Evolutionary conservation across 2,329 filamentous ascomycete genomes (phyloP).

Genomic region (Sordariomycetes sp.): DNA sequence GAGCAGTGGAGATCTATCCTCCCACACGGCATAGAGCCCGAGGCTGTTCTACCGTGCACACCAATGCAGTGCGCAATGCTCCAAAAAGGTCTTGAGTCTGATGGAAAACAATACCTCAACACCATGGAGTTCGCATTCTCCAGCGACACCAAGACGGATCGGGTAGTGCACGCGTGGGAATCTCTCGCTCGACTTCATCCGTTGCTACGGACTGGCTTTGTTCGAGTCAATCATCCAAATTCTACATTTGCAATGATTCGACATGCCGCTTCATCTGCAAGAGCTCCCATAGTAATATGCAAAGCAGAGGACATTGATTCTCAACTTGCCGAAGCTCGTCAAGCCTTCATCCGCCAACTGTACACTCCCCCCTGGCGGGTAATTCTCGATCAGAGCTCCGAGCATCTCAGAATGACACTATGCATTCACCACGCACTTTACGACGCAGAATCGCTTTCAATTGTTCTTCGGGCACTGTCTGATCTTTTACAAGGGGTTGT

Average conservation of each 20-base stretch:
- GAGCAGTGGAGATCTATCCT: slow-evolving; percentile 15
- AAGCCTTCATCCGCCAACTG: slow-evolving; percentile 30
- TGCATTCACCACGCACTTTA: slow-evolving; percentile 74
- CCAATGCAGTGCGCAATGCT: slow-evolving; percentile 73
- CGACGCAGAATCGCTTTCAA: slow-evolving; percentile 65
- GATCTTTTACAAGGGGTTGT: slow-evolving; percentile 12
- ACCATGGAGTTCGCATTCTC: slow-evolving; percentile 48
- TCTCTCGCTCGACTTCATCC: slow-evolving; percentile 44
- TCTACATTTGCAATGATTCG: slow-evolving; percentile 69
- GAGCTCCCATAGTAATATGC: slow-evolving; percentile 9
- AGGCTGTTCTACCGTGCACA: slow-evolving; percentile 67
- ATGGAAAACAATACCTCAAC: slow-evolving; percentile 68
- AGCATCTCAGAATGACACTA: slow-evolving; percentile 27
- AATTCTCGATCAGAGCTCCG: slow-evolving; percentile 27
- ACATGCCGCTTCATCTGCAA: slow-evolving; percentile 22
- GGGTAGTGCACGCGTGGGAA: slow-evolving; percentile 51
- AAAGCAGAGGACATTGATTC: not conserved
- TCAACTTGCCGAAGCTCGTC: slow-evolving; percentile 9
- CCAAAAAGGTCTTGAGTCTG: slow-evolving; percentile 59
- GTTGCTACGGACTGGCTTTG: slow-evolving; percentile 71
- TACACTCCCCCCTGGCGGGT: slow-evolving; percentile 56
- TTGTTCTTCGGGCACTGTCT: slow-evolving; percentile 53
- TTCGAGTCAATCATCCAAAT: slow-evolving; percentile 47
- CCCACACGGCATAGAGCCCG: slow-evolving; percentile 24
- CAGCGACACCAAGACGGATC: slow-evolving; percentile 20